A percentile compares a stretch with the other conserved stretches of the same genome.
These are phyloP conservation scores for Lophiostoma macrostomum DNA, from an alignment of 495 filamentous ascomycete species.

Conservation along the genomic window DNA sequence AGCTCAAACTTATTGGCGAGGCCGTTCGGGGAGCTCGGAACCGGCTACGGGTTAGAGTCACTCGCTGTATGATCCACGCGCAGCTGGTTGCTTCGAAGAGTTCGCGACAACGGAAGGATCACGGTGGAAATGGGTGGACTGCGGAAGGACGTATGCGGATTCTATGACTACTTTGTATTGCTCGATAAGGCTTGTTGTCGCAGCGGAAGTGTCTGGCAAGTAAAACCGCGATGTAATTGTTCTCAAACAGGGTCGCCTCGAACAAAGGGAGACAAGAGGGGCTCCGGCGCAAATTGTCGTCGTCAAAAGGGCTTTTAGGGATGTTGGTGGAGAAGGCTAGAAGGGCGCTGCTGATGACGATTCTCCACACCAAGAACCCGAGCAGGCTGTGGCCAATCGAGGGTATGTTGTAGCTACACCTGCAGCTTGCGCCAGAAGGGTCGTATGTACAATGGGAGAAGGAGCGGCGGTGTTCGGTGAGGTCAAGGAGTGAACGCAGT, in stretches of 20 bases:
- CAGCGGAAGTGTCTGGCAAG: conserved; percentile 27
- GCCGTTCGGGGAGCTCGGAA: not conserved
- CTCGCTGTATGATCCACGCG: not conserved
- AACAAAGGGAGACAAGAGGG: conserved; percentile 26
- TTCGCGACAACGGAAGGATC: not conserved
- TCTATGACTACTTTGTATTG: conserved; percentile 16
- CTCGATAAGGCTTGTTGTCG: conserved; percentile 9
- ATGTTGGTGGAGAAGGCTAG: conserved; percentile 25
- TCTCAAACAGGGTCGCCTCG: conserved; percentile 12
- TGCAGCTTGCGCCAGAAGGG: too few relatives aligned
- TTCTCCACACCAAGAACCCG: not conserved
- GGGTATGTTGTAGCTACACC: not conserved
- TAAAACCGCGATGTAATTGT: conserved; percentile 16
- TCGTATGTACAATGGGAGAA: not conserved
- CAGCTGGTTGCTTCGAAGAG: too few relatives aligned
- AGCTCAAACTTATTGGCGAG: too few relatives aligned
- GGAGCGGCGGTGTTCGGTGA: not conserved
- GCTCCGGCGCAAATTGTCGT: conserved; percentile 6
- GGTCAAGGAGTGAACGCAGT: not conserved
- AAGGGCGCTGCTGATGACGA: conserved; percentile 18
- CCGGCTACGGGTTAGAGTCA: too few relatives aligned
- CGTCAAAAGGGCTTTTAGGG: conserved; percentile 18
- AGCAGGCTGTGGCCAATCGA: not conserved
- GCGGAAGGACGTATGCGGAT: conserved; percentile 5
- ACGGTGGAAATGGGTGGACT: not conserved